These are phyloP conservation scores for Cryptococcus neoformans DNA, from an alignment of 1,284 basidiomycete species.

Conservation along the genomic window DNA sequence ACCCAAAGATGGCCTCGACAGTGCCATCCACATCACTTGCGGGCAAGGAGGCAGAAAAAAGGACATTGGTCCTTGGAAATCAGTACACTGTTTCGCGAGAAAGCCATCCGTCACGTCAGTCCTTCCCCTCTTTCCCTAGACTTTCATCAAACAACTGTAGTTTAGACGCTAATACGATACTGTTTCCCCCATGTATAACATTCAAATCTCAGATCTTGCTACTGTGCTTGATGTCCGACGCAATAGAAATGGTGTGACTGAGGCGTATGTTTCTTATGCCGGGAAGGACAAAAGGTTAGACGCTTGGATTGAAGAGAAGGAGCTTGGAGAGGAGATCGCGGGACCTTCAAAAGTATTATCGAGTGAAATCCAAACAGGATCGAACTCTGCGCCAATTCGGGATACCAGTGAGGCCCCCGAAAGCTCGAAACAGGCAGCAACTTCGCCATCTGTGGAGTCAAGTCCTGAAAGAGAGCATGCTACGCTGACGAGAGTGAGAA, in stretches of 20 bases:
- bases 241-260: conserved; percentile 13
- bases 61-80: background rate
- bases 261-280: conserved; percentile 39
- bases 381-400: background rate
- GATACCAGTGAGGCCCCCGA: background rate
- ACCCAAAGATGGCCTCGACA: too few species aligned
- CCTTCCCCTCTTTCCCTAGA: background rate
- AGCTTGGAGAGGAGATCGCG: conserved; percentile 22
- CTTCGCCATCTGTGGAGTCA: conserved; percentile 21
- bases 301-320: conserved; percentile 61
- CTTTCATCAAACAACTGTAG: background rate
- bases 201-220: conserved; percentile 19
- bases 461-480: conserved; percentile 43
- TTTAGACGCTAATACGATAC: background rate
- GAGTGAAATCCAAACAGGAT: background rate
- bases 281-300: conserved; percentile 67
- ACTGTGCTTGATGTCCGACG: conserved; percentile 25
- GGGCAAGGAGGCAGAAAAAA: too few species aligned
- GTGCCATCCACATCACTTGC: too few species aligned
- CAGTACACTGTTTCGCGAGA: conserved; percentile 6
- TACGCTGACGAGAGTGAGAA: conserved; percentile 39
- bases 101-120: conserved; percentile 12
- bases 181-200: background rate
- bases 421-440: background rate
- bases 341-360: background rate